phyloP scores from a whole-genome alignment of 129 eudicot species.

The Erigeron canadensis region DNA sequence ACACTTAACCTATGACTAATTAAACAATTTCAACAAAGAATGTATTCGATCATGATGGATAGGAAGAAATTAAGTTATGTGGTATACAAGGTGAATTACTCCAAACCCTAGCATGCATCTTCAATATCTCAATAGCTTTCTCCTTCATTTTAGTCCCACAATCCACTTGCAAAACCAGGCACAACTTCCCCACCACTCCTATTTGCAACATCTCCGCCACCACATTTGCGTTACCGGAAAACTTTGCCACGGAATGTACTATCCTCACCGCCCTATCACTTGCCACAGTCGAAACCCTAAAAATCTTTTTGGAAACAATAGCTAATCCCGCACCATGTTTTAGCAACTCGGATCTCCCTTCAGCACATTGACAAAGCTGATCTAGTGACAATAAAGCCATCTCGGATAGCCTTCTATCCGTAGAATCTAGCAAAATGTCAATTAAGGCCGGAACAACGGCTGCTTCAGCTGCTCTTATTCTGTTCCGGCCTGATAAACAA shows the following conservation, averaged over 20 bases:
- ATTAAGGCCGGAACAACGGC: constrained; percentile 41
- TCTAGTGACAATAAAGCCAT: constrained; percentile 50
- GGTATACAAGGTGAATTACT: constrained; percentile 55
- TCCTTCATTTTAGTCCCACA: constrained; percentile 54
- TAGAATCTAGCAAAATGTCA: constrained; percentile 42
- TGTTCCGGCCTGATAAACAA: constrained; percentile 52
- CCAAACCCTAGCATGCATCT: constrained; percentile 64
- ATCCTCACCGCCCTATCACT: constrained; percentile 62
- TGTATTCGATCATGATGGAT: constrained; percentile 54
- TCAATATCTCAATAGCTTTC: constrained; percentile 58
- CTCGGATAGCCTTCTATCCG: constrained; percentile 43
- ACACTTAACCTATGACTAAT: constrained; percentile 6
- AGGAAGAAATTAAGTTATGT: constrained; percentile 34
- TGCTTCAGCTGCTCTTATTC: constrained; percentile 48
- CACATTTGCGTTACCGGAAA: constrained; percentile 38
- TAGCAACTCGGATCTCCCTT: constrained; percentile 58
- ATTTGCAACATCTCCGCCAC: constrained; percentile 61
- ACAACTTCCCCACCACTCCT: constrained; percentile 64
- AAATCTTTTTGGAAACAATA: constrained; percentile 59
- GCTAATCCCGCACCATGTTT: constrained; percentile 68
- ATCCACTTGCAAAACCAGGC: constrained; percentile 64
- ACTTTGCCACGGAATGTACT: constrained; percentile 47
- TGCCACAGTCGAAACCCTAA: constrained; percentile 56
- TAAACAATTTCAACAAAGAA: neutral
- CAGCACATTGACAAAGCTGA: constrained; percentile 57